Conservation (phyloP, 352 stramenopile genomes). For the Globisporangium recalcitrans region DNA sequence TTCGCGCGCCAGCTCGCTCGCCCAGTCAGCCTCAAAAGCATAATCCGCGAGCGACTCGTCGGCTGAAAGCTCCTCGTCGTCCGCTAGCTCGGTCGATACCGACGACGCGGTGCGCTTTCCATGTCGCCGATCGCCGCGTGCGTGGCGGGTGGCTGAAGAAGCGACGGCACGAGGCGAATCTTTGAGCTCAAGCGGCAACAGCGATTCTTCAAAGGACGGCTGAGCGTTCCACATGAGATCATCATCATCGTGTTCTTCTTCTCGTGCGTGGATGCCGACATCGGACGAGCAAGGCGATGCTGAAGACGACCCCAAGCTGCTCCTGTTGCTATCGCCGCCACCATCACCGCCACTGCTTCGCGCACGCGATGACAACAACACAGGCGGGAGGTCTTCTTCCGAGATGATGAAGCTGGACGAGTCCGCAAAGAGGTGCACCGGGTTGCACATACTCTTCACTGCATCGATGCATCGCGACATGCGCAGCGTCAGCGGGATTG, state of each 20-base stretch:
- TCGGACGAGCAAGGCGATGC: constrained; percentile 2
- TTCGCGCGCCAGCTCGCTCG: constrained; percentile 22
- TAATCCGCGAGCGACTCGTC: constrained; percentile 55
- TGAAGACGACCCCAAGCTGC: neutral
- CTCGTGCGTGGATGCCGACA: neutral
- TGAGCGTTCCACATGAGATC: constrained; percentile 3
- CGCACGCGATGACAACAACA: constrained; percentile 22
- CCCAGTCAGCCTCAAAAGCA: constrained; percentile 81
- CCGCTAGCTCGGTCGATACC: constrained; percentile 10
- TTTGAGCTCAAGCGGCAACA: constrained; percentile 58
- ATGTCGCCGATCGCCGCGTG: neutral
- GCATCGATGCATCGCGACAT: constrained; percentile 81
- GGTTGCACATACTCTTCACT: constrained; percentile 35
- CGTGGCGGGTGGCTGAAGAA: neutral
- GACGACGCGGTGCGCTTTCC: constrained; percentile 14
- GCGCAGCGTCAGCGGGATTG: constrained; percentile 59
- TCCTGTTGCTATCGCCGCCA: constrained; percentile 5
- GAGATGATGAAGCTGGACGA: constrained; percentile 68
- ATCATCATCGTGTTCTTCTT: neutral
- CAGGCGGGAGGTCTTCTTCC: constrained; percentile 48
- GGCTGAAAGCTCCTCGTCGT: constrained; percentile 20
- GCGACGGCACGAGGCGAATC: constrained; percentile 8
- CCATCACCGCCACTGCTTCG: constrained; percentile 6
- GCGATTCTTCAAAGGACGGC: neutral
- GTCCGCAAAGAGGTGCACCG: constrained; percentile 54